A percentile compares a stretch with the other conserved stretches of the same genome.
phyloP scores from a whole-genome alignment of 345 rosid species.

The Pistacia integerrima region DNA sequence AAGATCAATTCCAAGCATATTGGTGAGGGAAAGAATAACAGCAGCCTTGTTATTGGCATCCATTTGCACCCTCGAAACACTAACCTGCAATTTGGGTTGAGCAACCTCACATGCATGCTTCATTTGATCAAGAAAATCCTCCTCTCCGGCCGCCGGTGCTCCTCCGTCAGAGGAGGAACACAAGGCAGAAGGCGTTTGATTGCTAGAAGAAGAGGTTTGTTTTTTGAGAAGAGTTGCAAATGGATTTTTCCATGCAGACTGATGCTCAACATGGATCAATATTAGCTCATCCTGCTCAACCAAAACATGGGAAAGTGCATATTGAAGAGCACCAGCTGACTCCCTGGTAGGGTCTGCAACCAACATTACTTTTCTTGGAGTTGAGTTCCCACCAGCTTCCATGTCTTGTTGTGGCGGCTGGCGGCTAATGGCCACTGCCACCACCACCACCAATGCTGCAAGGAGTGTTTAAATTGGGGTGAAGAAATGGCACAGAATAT shows the following conservation, averaged over 20 bases:
- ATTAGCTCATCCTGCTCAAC: conserved; percentile 68
- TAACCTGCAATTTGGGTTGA: conserved; percentile 58
- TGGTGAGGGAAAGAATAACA: conserved; percentile 52
- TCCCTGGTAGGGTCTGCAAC: conserved; percentile 70
- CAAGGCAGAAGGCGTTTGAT: conserved; percentile 2
- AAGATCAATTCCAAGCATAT: conserved; percentile 51
- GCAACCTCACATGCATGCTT: conserved; percentile 56
- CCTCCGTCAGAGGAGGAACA: conserved; percentile 13
- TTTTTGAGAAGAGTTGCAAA: conserved; percentile 51
- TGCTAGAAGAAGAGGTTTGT: conserved; percentile 14
- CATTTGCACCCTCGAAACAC: conserved; percentile 38
- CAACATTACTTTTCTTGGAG: conserved; percentile 64
- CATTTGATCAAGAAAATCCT: conserved; percentile 71
- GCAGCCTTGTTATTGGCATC: conserved; percentile 59
- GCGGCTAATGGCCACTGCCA: neutral
- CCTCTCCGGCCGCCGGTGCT: conserved; percentile 37
- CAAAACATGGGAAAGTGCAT: conserved; percentile 67
- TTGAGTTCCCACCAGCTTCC: conserved; percentile 17
- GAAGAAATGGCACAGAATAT: neutral
- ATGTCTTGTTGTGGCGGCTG: conserved; percentile 8
- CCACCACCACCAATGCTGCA: conserved; percentile 5
- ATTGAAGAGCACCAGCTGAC: conserved; percentile 72
- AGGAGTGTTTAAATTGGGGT: neutral
- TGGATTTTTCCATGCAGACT: conserved; percentile 55
- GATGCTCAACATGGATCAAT: conserved; percentile 55